These are phyloP conservation scores for Lentinula boryana DNA, from an alignment of 768 basidiomycete species.

Conservation along the genomic window DNA sequence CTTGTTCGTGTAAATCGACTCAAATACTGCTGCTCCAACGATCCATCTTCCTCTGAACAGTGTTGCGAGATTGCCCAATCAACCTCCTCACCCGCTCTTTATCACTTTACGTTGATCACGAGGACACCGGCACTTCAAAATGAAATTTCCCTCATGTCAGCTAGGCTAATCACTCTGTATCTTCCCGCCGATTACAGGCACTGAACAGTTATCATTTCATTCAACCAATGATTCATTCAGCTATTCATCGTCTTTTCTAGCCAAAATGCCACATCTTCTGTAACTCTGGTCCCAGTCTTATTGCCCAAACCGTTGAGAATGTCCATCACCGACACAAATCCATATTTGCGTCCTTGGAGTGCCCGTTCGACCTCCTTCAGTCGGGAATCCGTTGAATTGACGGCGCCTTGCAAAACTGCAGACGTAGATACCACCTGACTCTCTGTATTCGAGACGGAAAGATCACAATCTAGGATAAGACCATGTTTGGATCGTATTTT, in stretches of 20 bases:
- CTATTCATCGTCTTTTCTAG: not conserved
- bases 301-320: not conserved
- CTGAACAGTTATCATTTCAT: no score
- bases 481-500: conserved; percentile 62
- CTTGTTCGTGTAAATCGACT: no score
- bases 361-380: not conserved
- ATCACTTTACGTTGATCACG: no score
- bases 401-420: conserved; percentile 10
- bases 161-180: no score
- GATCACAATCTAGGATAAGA: conserved; percentile 43
- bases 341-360: not conserved
- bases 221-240: not conserved
- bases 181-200: no score
- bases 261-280: not conserved
- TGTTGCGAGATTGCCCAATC: no score
- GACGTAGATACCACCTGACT: conserved; percentile 15
- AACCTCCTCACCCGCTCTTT: no score
- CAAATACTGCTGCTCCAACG: no score
- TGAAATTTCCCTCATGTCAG: no score
- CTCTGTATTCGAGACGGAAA: not conserved
- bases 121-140: no score
- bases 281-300: not conserved
- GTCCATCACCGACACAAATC: not conserved
- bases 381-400: not conserved
- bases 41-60: no score